Evolutionary conservation across 129 eudicot species (phyloP), one percentile per base, ranked within the genome.

Genomic region (Heracleum sosnowskyi): DNA sequence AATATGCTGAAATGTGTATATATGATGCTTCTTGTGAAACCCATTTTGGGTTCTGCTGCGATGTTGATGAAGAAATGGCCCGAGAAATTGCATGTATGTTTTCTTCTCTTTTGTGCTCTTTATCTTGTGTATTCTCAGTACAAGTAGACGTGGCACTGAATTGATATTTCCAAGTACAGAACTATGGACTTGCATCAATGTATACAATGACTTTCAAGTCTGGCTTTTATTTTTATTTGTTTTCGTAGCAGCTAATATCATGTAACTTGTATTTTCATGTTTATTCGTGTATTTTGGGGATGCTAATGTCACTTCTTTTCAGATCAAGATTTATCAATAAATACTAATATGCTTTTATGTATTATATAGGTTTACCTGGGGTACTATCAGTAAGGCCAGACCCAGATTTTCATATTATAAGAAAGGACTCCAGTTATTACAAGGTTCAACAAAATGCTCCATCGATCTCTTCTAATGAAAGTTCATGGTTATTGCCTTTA

Each of bases 11-110:
- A 80, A 86, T 80, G 89, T 86, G 93, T 84, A 89, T 93, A 79
- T 93, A 93, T 83, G 85, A 91, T 81, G 97, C 91, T 82, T 93
- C 90, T 70, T 85, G 79, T 71, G 82, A 84, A 80, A 73, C 83
- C 47, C 86, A 84, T 77, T 93, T 89, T 69, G 89, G 97, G 33
- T 93, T 93, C 81, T 91, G 96, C 80, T 93, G 98, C 75, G 86
- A 87, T 39, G 55, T 93, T 76, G 98, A 91, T 72, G 85, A 86
- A 79, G 83, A 91, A 79, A 82, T 83, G 15, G 87, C 97, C 37
- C 82, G 49, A 35, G 76, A 83, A 78, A 84, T 93, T 53, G 91
- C 97, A 17, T 16, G 98, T 93, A 86, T 46, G 68, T 77, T 77
- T 41, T 41, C 76, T 46, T 78, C 81, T 13, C 45, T 78, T 78